Conservation (phyloP, 176 grass and related monocot genomes). For the maize (Zea mays) region Zm-B73-REFERENCE-NAM-5.0 NC_050103.1:28416501-28417000, state of each 20-base stretch:
- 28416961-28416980: not conserved
- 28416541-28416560: not conserved
- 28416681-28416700: conserved; percentile 11
- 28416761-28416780: not conserved
- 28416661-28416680: not conserved
- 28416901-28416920: conserved; percentile 1
- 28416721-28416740: conserved; percentile 3
- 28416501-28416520: not conserved
- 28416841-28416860: not conserved
- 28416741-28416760: not conserved
- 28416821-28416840: not conserved
- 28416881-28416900: not conserved
- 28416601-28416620: not conserved
- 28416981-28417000: not conserved
- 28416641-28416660: not conserved
- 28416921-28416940: not conserved
- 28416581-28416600: not conserved
- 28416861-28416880: conserved; percentile 7
- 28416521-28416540: not conserved
- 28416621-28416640: not conserved
- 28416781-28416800: not conserved
- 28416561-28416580: not conserved
- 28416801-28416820: not conserved
- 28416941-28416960: not conserved
- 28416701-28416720: not conserved